Base-by-base conservation (phyloP, 1,139 yeast genomes). In the Saccharomyces pastorianus region DNA sequence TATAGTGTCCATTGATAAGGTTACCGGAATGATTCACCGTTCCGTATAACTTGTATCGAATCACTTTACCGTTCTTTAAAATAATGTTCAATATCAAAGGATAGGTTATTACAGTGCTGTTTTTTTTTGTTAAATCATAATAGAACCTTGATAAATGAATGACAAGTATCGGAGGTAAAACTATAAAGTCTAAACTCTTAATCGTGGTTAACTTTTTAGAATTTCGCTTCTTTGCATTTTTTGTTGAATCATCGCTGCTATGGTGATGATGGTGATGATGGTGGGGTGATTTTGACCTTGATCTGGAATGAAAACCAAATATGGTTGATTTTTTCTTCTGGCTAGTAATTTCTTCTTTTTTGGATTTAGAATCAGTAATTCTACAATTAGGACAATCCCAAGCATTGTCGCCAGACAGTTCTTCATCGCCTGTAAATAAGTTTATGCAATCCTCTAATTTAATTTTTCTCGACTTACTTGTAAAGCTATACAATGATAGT, bases 351-450 rank as follows among this genome's bases (percentile, higher is more conserved):
- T 38, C 44, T 4, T 6, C 26, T 11, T 3, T 38, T 38, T 38
- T 38, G 7, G 8, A 5, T 20, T 38, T 38, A 13, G 3, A 38
- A 11, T 38, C 44, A 17, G 23, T 11, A 20, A 6, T 56, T 52
- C 49, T 51, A 71, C 91, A 85, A 53, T 77, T 76, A 2, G 90
- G 88, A 70, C 91, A 85, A 55, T 79, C 75, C 91, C 91, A 85
- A 8, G 86, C 84, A 66, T 85, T 83, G 14, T 84, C 88, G 17
- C 85, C 88, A 7, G 80, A 76, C 53, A 85, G 69, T 1, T 82
- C 68, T 65, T 85, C 91, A 55, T 84, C 86, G 56, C 78, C 79
- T 1, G 85, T 82, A 64, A 82, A 85, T 61, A 82, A 77, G 46
- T 78, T 73, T 56, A 85, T 76, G 62, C 91, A 85, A 58, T 82